Base-by-base conservation (phyloP, 192 early-diverging fungal species). In the Spinellus fusiger region DNA sequence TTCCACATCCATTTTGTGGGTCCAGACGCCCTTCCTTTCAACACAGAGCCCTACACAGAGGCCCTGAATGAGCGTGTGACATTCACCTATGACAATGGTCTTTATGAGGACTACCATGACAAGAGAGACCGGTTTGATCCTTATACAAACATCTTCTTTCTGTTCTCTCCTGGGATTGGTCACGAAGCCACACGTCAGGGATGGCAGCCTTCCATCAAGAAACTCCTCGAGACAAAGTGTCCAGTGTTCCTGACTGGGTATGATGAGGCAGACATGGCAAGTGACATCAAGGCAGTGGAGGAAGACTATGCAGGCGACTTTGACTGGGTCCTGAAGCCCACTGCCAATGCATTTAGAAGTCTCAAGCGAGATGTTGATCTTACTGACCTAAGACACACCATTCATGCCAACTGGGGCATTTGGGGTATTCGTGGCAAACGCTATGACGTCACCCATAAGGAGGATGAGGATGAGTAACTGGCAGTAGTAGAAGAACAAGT, bases 1-100 rank as follows among this genome's bases (percentile, higher is more conserved):
- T 82, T 91, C 73, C 84, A 88, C 67, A 73, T 91, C n/a, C 82
- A 86, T 62, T 91, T 91, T 76, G 74, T 91, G 37, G 89, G 89
- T 22, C 89, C 89, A 7, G 85, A 91, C 72, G 75, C 82, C 44
- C 80, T 87, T 28, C 75, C 77, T 40, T 71, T 77, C 1, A 56
- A 62, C 49, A 31, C 52, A 65, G 34, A 76, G 58, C 53, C 80
- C 20, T 62, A 69, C 53, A 73, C 70, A 12, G 69, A 59, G 20
- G 73, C 76, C 25, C 56, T 80, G 20, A 80, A 85, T 44, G 81
- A 83, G 53, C 81, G 81, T 27, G 68, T 91, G 62, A 79, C 75
- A 34, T 85, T 89, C 52, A 83, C 83, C 27, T 91, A 85, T 66
- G 77, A 83, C 73, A 84, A 80, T 55, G 69, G 76, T 31, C 74